Evolutionary conservation across 2,329 filamentous ascomycete species (phyloP), one percentile per base, ranked within the genome.

Genomic region (Botrytis medusae): DNA sequence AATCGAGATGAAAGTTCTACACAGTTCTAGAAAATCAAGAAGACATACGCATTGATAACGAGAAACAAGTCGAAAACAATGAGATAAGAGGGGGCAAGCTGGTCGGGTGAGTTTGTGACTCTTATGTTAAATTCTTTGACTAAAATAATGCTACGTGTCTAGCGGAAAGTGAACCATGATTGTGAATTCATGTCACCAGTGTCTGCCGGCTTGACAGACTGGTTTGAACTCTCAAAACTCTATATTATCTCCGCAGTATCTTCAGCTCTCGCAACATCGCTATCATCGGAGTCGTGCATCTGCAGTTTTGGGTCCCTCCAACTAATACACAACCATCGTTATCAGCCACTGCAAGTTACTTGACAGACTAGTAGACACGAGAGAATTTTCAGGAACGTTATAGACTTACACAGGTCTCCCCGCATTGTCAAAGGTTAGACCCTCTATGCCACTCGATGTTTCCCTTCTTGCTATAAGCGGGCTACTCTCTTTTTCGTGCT

Each of bases 361-460:
- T 6, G 6, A n/a, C 16, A 16, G 0, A 46, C 0, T 34, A 20
- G 29, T 20, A n/a, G 2, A 60, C 6, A 9, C 14, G 32, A 44
- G 4, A 3, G 40, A 69, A 20, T 9, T 32, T 4, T 4, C 42
- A 61, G 2, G 20, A 34, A 20, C 25, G 46, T n/a, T 14, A 6
- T 25, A 18, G 29, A 54, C 69, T 64, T 54, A 64, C 69, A 71
- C 69, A 14, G 69, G 69, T 51, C 69, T 63, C 25, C 69, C 69
- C 20, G 69, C 59, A 63, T 34, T 42, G 42, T 71, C 69, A 51
- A 63, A 63, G 2, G 34, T 71, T 8, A 71, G n/a, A 10, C 59
- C 59, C 12, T 71, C 44, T 64, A 71, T 64, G 5, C 59, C n/a
- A 40, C 69, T 64, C 8, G 59, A 44, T 44, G 44, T 57, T 64